Base-by-base conservation (phyloP, 495 filamentous ascomycete species). In the Penicillium arizonense region DNA sequence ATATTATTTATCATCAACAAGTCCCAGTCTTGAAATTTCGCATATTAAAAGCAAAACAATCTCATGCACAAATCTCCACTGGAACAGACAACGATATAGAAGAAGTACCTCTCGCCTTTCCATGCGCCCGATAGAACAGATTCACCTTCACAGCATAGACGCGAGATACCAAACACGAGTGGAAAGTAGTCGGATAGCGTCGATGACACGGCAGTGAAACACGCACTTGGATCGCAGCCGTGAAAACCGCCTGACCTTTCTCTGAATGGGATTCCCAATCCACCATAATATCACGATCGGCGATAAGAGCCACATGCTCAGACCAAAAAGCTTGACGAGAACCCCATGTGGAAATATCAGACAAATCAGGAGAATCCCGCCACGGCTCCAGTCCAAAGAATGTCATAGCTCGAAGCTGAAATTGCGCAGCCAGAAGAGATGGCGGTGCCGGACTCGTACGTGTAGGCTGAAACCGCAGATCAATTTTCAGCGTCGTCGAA, bases 101-200 rank as follows among this genome's bases (percentile, higher is more conserved):
- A 10, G 52, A 49, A 12, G 13, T 36, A 11, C 38, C 13, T 23
- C 8, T 20, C 10, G 23, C 4, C 16, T 49, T 48, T 10, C 10
- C 32, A 36, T 53, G 44, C 11, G 13, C 38, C 24, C 12, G 24
- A 48, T 16, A 53, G 13, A 40, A 26, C 18, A 24, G 14, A 12
- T 5, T 54, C 21, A 28, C 20, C n/a, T 50, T 50, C 16, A 45
- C 3, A 1, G 47, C 38, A 45, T 58, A 58, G 0, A 35, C 35
- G 2, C 56, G 43, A 21, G 51, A 58, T 0, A 59, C 21, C 2
- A 55, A 59, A 39, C 56, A 59, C 1, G 56, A 59, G 18, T 55
- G 47, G 9, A 55, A 55, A 13, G 46, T 51, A 3, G 50, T 36
- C 21, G 51, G 56, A 18, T 50, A 58, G 3, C 13, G 11, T 6